phyloP scores from a whole-genome alignment of 257 asterid species.

The Plantago ovata region DNA sequence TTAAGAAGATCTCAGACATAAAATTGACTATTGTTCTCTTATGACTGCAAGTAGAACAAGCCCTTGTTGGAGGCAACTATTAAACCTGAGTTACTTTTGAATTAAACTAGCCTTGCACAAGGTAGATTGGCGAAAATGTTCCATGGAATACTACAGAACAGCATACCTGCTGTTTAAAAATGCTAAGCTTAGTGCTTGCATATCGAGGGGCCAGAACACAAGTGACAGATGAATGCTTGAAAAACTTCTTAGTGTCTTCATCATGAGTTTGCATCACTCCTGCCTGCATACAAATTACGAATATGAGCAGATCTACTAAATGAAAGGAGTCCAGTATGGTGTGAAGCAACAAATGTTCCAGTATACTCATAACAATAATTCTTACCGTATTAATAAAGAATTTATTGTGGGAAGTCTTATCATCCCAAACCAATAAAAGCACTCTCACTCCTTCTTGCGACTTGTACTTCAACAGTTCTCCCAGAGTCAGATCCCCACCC shows the following conservation, averaged over 20 bases:
- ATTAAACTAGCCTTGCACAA: too few species aligned
- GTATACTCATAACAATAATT: conserved; percentile 1
- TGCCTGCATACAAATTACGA: conserved; percentile 40
- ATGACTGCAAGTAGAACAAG: too few species aligned
- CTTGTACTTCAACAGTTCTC: conserved; percentile 81
- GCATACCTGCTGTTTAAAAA: conserved; percentile 96
- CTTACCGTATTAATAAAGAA: conserved; percentile 72
- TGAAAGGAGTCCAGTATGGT: too few species aligned
- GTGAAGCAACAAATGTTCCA: conserved; percentile 5
- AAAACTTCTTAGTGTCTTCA: conserved; percentile 88
- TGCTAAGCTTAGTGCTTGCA: conserved; percentile 96
- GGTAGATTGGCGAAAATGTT: too few species aligned
- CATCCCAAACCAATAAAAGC: conserved; percentile 93
- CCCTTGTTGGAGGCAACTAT: too few species aligned
- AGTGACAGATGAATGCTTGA: conserved; percentile 87
- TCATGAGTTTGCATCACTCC: conserved; percentile 98
- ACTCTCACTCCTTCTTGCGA: conserved; percentile 98
- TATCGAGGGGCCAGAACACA: conserved; percentile 94
- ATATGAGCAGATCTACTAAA: too few species aligned
- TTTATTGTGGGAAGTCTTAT: conserved; percentile 88
- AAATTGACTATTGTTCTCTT: too few species aligned
- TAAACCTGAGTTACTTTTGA: too few species aligned
- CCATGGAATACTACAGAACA: conserved; percentile 5
- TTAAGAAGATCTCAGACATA: too few species aligned
- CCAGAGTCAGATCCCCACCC: conserved; percentile 83